A percentile compares a stretch with the other conserved stretches of the same genome.
Evolutionary conservation across 78 protist species (phyloP).

Genomic region (Blattamonas nauphoetae): DNA sequence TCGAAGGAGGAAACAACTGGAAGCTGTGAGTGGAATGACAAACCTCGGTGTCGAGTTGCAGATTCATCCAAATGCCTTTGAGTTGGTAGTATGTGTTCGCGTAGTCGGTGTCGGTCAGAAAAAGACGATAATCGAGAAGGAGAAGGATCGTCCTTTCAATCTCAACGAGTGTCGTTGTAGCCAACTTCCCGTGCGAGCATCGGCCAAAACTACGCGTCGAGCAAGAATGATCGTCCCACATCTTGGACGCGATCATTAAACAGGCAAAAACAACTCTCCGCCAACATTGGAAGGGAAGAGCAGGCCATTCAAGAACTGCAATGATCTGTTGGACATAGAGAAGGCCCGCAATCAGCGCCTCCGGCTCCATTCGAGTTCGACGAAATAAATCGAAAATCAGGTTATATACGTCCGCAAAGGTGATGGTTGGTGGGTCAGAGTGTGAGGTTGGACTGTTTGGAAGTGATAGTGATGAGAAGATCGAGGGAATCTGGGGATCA

Average conservation of each 20-base stretch:
- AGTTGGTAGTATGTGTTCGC: neutral
- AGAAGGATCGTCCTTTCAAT: neutral
- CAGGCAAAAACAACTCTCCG: neutral
- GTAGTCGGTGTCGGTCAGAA: neutral
- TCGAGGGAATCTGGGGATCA: no score
- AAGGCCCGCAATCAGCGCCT: neutral
- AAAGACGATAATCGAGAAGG: neutral
- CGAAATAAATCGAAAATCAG: neutral
- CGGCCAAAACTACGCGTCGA: neutral
- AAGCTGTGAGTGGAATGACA: no score
- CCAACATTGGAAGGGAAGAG: no score
- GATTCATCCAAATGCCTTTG: neutral
- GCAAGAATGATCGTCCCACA: conserved; percentile 4
- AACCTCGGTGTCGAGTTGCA: neutral
- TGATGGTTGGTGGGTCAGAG: no score
- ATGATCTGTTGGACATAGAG: neutral
- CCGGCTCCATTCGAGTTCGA: conserved; percentile 3
- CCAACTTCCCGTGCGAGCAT: neutral
- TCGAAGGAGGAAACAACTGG: no score
- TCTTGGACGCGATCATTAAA: conserved; percentile 2
- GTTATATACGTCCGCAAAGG: no score
- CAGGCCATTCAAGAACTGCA: neutral
- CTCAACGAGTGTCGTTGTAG: neutral
- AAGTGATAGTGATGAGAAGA: no score
- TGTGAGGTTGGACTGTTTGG: no score